phyloP scores from a whole-genome alignment of 2,329 filamentous ascomycete genomes.

The Nothopassalora personata region DNA sequence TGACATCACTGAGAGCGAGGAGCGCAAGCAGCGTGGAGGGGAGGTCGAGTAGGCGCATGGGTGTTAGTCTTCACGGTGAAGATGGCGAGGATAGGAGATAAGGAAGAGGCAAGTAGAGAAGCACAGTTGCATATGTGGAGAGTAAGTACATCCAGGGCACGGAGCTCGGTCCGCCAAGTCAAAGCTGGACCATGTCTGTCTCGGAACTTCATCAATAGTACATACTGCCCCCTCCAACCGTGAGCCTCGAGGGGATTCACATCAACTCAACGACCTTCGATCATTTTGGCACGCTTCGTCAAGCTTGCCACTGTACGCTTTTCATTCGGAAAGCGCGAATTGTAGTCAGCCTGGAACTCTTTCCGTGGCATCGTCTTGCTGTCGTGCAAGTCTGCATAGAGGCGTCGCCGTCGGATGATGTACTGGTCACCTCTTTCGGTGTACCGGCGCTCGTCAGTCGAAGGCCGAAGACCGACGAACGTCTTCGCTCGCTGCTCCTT shows the following conservation, averaged over 20 bases:
- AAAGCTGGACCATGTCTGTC: not conserved
- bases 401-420: not conserved
- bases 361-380: not conserved
- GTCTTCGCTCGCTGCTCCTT: not conserved
- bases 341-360: not conserved
- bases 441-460: not conserved
- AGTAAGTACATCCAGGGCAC: not conserved
- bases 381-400: not conserved
- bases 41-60: constrained; percentile 25
- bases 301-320: no score
- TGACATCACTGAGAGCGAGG: constrained; percentile 31
- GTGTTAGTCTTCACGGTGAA: not conserved
- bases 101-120: not conserved
- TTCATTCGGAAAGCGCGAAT: not conserved
- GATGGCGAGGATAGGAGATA: not conserved
- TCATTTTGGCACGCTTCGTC: no score
- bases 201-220: not conserved
- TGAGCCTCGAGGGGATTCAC: no score
- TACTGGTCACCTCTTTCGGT: not conserved
- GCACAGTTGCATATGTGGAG: not conserved
- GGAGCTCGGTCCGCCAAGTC: not conserved
- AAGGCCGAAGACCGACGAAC: not conserved
- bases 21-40: constrained; percentile 26
- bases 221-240: no score
- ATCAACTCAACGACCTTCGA: no score